These are phyloP conservation scores for Backusella luteola DNA, from an alignment of 192 early-diverging fungal genomes.

Conservation along the genomic window DNA sequence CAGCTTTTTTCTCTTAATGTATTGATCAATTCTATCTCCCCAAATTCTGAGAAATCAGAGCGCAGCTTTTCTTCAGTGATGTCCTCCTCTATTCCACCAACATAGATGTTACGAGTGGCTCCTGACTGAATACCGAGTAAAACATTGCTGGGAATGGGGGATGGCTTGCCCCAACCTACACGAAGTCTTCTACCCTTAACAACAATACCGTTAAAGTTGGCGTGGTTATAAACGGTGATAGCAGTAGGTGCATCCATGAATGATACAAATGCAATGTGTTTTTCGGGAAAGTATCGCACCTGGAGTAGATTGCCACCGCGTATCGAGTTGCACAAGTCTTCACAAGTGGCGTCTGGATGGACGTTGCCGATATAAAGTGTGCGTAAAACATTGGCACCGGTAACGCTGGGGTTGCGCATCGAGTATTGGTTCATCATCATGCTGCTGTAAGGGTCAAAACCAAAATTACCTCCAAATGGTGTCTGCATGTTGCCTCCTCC, in stretches of 20 bases:
- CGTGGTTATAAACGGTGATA: slow-evolving; percentile 56
- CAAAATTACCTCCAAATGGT: slow-evolving; percentile 18
- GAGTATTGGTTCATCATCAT: slow-evolving; percentile 11
- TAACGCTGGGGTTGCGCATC: background rate
- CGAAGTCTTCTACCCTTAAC: slow-evolving; percentile 71
- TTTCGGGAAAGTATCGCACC: slow-evolving; percentile 70
- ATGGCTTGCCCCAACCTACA: slow-evolving; percentile 78
- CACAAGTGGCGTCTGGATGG: slow-evolving; percentile 66
- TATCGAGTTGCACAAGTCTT: slow-evolving; percentile 83
- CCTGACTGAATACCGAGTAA: slow-evolving; percentile 51
- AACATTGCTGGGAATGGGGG: slow-evolving; percentile 46
- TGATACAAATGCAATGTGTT: slow-evolving; percentile 82
- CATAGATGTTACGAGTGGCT: slow-evolving; percentile 78
- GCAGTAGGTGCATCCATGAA: slow-evolving; percentile 78
- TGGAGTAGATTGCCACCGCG: slow-evolving; percentile 80
- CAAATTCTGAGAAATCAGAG: slow-evolving; percentile 73
- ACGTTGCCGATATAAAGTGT: slow-evolving; percentile 83
- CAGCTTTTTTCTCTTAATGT: slow-evolving; percentile 78
- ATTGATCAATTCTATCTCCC: slow-evolving; percentile 84
- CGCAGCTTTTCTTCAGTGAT: slow-evolving; percentile 69
- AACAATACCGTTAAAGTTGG: slow-evolving; percentile 55
- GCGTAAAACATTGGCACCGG: slow-evolving; percentile 29
- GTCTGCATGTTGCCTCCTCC: slow-evolving; percentile 11
- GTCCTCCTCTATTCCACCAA: slow-evolving; percentile 61
- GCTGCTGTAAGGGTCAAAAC: slow-evolving; percentile 16